Percentiles rank a stretch among this genome's conserved stretches.
phyloP scores from a whole-genome alignment of 108 stramenopile species.

The Pseudonitzschia multiseries region DNA sequence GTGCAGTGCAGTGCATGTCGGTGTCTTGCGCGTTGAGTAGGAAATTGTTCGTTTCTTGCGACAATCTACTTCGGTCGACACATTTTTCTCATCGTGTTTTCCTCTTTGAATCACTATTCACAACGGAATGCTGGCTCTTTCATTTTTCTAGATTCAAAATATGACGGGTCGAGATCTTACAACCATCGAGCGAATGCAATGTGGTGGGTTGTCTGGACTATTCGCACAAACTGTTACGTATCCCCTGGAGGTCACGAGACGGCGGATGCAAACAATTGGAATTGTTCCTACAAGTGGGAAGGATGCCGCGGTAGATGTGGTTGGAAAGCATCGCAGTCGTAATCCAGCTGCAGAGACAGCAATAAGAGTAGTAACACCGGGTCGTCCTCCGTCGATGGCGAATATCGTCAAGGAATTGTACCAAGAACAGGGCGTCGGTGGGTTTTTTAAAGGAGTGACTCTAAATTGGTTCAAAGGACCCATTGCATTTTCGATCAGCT shows the following conservation, averaged over 20 bases:
- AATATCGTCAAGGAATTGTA: conserved; percentile 68
- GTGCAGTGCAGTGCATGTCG: too few species aligned
- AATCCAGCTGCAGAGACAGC: conserved; percentile 20
- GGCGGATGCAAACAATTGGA: conserved; percentile 97
- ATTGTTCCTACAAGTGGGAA: conserved; percentile 67
- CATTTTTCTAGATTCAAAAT: conserved; percentile 43
- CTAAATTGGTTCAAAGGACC: conserved; percentile 99
- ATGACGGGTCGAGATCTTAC: conserved; percentile 73
- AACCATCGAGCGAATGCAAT: conserved; percentile 82
- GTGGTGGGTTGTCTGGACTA: conserved; percentile 89
- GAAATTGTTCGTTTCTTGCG: neutral
- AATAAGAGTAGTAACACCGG: conserved; percentile 29
- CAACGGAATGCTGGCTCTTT: neutral
- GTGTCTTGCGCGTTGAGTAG: neutral
- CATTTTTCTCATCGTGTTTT: neutral
- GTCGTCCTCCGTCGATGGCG: conserved; percentile 57
- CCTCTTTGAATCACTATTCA: neutral
- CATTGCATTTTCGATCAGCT: conserved; percentile 92
- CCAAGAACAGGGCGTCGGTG: conserved; percentile 85
- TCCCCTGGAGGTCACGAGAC: conserved; percentile 92
- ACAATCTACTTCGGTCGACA: neutral
- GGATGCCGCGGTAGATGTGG: conserved; percentile 66
- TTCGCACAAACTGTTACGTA: conserved; percentile 91
- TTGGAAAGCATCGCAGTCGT: conserved; percentile 31
- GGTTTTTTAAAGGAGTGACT: conserved; percentile 94